A percentile compares a stretch with the other conserved stretches of the same genome.
Evolutionary conservation across 805 yeast species (phyloP).

Genomic region (Grigorovia transvaalensis): DNA sequence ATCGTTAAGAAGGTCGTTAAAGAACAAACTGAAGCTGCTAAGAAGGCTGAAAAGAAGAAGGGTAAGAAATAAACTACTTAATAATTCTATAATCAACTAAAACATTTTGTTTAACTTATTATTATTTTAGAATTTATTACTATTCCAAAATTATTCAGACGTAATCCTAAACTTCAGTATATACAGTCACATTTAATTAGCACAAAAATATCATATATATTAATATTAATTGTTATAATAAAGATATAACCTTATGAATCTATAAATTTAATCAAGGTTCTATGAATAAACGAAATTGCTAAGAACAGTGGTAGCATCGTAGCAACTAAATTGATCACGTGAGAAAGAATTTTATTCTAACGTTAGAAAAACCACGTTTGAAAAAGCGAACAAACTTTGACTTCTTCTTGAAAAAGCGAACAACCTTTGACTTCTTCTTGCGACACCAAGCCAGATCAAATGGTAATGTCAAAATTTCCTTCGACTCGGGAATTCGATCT

Average conservation of each 20-base stretch:
- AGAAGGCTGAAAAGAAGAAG: constrained; percentile 39
- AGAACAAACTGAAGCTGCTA: constrained; percentile 87
- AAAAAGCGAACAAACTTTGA: too few relatives aligned
- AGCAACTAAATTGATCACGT: neutral
- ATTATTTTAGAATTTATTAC: neutral
- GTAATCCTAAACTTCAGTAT: neutral
- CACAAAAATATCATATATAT: neutral
- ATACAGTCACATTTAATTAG: neutral
- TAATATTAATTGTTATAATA: neutral
- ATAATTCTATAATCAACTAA: neutral
- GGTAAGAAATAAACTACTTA: constrained; percentile 10
- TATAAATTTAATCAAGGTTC: neutral
- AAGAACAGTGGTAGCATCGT: neutral
- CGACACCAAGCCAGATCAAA: too few relatives aligned
- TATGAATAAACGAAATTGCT: neutral
- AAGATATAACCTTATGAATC: neutral
- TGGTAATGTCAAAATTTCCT: too few relatives aligned
- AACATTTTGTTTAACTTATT: neutral
- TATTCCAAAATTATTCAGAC: neutral
- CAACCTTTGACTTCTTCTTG: too few relatives aligned
- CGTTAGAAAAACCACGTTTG: too few relatives aligned
- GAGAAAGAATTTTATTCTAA: too few relatives aligned
- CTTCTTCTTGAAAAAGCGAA: too few relatives aligned
- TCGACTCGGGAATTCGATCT: too few relatives aligned
- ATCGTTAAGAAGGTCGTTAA: constrained; percentile 98